Conservation (phyloP, 495 filamentous ascomycete genomes). For the Penicillium chermesinum region DNA sequence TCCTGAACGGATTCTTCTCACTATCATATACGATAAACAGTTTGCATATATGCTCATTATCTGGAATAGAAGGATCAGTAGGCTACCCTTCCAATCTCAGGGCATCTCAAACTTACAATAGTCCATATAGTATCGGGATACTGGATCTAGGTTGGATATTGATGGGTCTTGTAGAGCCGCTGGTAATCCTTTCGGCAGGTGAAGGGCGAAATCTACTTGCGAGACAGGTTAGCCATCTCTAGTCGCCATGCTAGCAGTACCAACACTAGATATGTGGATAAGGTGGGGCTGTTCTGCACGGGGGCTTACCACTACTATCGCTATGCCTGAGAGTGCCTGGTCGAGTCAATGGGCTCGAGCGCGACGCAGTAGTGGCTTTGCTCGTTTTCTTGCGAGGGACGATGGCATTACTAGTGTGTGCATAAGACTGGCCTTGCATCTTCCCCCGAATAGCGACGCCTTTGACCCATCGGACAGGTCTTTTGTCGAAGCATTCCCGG, state of each 20-base stretch:
- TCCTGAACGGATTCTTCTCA: slow-evolving; percentile 50
- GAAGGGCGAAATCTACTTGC: background rate
- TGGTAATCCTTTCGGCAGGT: background rate
- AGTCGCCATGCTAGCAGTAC: background rate
- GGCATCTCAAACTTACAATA: slow-evolving; percentile 37
- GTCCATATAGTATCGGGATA: slow-evolving; percentile 43
- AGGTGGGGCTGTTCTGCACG: background rate
- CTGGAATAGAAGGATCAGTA: slow-evolving; percentile 25
- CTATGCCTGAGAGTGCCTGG: background rate
- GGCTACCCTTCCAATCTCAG: background rate
- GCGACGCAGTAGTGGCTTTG: background rate
- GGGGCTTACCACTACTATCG: background rate
- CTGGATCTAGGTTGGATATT: slow-evolving; percentile 25
- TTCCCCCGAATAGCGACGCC: slow-evolving; percentile 42
- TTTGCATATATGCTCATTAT: slow-evolving; percentile 47
- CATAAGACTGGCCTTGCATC: slow-evolving; percentile 21
- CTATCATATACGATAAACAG: slow-evolving; percentile 53
- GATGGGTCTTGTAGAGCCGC: slow-evolving; percentile 33
- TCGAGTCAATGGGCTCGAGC: background rate
- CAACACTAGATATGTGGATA: background rate
- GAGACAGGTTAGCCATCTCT: background rate
- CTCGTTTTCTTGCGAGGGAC: background rate
- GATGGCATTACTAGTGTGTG: slow-evolving; percentile 5
- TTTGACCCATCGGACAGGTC: slow-evolving; percentile 42
- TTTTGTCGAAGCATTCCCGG: slow-evolving; percentile 48